These are phyloP conservation scores for Linnemannia schmuckeri DNA, from an alignment of 192 early-diverging fungal species.

Conservation along the genomic window DNA sequence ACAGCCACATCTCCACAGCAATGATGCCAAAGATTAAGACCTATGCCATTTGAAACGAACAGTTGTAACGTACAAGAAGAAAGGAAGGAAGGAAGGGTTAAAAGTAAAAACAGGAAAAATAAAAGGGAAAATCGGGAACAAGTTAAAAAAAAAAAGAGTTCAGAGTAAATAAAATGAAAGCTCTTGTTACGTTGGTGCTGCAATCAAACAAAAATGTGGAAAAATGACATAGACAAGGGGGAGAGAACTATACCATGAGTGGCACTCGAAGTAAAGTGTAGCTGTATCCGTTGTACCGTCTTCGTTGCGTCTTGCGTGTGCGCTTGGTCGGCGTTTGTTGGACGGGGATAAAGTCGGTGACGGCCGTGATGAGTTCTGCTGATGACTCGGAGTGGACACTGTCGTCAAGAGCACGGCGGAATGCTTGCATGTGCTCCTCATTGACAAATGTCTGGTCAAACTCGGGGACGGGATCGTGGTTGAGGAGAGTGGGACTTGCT, in stretches of 20 bases:
- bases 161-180: not conserved
- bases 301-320: slow-evolving; percentile 31
- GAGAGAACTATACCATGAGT: slow-evolving; percentile 59
- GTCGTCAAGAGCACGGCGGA: slow-evolving; percentile 59
- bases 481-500: slow-evolving; percentile 28
- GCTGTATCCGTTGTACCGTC: slow-evolving; percentile 55
- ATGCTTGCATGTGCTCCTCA: slow-evolving; percentile 62
- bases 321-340: slow-evolving; percentile 46
- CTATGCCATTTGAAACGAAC: slow-evolving; percentile 30
- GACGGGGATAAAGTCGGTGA: slow-evolving; percentile 66
- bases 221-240: not conserved
- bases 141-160: not conserved
- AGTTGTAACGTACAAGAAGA: not conserved
- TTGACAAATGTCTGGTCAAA: slow-evolving; percentile 60
- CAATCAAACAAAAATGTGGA: not conserved
- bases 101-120: not conserved
- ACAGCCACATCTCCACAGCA: slow-evolving; percentile 69
- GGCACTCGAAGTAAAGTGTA: slow-evolving; percentile 67
- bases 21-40: slow-evolving; percentile 69
- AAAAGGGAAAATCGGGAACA: not conserved
- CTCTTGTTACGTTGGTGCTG: too few relatives aligned
- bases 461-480: slow-evolving; percentile 37
- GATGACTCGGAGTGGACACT: slow-evolving; percentile 55
- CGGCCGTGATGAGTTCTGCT: slow-evolving; percentile 67
- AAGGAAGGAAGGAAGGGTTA: not conserved